Evolutionary conservation across 1,284 basidiomycete genomes (phyloP), one percentile per base, ranked within the genome.

Genomic region (Trametes polyzona): DNA sequence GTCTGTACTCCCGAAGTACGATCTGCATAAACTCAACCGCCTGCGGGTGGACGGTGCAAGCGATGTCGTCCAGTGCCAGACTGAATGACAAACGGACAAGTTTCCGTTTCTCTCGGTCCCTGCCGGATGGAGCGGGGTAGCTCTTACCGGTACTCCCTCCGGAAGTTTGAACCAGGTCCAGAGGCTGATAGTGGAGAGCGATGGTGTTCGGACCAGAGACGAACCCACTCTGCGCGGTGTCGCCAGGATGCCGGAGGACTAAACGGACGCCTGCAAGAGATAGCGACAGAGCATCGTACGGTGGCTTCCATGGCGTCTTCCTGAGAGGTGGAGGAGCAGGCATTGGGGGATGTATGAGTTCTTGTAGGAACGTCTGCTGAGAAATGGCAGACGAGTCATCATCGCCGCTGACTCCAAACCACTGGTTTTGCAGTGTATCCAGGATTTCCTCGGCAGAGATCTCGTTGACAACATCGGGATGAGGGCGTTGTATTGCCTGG

Each of bases 21-120:
- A 82, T 76, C 67, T 84, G 86, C 6, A 81, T 78, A 63, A 91
- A 88, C 33, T 77, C 72, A 67, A 91, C 81, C 21, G 89, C 73
- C 58, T 83, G 82, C 12, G 89, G 88, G 30, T 77, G 81, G 8
- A 89, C 73, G 12, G 70, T 73, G 43, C 86, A 64, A n/a, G 75
- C 73, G 24, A 83, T 58, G 32, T 79, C 73, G 9, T 78, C 79
- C 12, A 83, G 49, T 16, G 73, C 69, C 19, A 84, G 35, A 11
- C 74, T 71, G 8, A 78, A 59, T 11, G 73, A 69, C 9, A 76
- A 64, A 42, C 78, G 81, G 11, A 71, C 72, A 23, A 78, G 62
- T 14, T 58, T 57, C 19, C 72, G 63, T 36, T 69, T 67, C 12
- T 50, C 50, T 49, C 61, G 66, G 9, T 69, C 70, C 19, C 56